Percentiles rank a stretch among this genome's conserved stretches.
phyloP scores from a whole-genome alignment of 805 yeast genomes.

The Saccharomycopsis sp. region DNA sequence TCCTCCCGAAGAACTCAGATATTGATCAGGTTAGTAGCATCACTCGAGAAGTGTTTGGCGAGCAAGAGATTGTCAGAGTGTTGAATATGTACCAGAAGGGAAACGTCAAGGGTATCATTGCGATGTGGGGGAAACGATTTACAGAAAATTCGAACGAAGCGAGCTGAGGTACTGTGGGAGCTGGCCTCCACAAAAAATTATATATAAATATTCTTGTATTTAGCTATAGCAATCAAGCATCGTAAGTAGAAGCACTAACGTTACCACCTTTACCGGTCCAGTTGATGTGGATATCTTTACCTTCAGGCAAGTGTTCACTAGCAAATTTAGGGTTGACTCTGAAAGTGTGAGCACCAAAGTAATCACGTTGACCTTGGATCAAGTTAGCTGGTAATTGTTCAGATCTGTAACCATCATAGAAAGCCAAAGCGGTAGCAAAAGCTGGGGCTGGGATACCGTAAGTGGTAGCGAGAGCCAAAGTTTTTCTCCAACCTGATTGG shows the following conservation, averaged over 20 bases:
- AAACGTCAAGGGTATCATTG: too few species aligned
- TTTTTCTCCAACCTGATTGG: conserved; percentile 91
- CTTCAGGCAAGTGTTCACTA: conserved; percentile 68
- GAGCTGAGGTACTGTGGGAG: too few species aligned
- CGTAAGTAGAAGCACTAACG: conserved; percentile 90
- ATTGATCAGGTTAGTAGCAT: conserved; percentile 43
- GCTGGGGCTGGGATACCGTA: conserved; percentile 98
- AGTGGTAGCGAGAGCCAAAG: conserved; percentile 68
- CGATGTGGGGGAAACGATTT: too few species aligned
- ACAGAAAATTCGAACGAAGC: too few species aligned
- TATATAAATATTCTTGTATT: not conserved
- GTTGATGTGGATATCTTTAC: conserved; percentile 86
- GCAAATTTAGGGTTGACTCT: conserved; percentile 84
- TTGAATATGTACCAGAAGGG: too few species aligned
- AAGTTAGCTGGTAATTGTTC: conserved; percentile 94
- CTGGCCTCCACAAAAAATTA: too few species aligned
- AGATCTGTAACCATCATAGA: conserved; percentile 98
- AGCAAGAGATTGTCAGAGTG: conserved; percentile 37
- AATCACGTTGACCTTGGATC: conserved; percentile 99
- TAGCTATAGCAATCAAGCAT: conserved; percentile 73
- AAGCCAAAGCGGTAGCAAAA: conserved; percentile 90
- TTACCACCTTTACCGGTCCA: conserved; percentile 99
- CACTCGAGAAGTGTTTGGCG: conserved; percentile 41
- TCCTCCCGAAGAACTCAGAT: conserved; percentile 56
- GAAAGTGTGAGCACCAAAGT: conserved; percentile 99